Conservation (phyloP, 2,329 filamentous ascomycete genomes). For the Apiospora arundinis region DNA sequence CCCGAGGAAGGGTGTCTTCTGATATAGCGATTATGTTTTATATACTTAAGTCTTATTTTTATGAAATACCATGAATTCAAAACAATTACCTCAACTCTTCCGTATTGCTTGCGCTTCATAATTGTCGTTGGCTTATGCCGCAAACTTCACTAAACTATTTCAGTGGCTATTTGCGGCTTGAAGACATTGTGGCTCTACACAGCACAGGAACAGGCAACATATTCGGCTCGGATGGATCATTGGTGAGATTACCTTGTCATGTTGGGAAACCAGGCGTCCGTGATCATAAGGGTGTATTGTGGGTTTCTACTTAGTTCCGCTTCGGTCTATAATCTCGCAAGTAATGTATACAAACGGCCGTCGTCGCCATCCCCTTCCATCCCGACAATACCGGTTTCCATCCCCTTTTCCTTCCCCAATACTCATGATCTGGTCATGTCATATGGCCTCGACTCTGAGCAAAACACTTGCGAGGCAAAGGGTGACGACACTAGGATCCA, state of each 20-base stretch:
- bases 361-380: neutral
- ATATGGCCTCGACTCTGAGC: neutral
- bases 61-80: neutral
- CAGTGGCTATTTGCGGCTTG: neutral
- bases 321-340: conserved; percentile 3
- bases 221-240: neutral
- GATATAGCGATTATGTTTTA: neutral
- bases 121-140: too few relatives aligned
- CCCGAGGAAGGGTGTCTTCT: neutral
- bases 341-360: neutral
- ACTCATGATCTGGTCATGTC: neutral
- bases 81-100: neutral
- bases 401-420: neutral
- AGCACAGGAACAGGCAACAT: too few relatives aligned
- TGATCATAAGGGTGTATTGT: neutral
- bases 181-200: neutral
- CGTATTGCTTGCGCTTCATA: neutral
- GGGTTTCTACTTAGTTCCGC: neutral
- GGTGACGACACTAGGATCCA: neutral
- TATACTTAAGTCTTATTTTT: neutral
- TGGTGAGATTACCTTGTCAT: neutral
- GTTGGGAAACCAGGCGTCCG: neutral
- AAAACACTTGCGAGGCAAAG: neutral
- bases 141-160: neutral
- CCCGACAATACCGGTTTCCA: neutral